Percentiles rank a stretch among this genome's conserved stretches.
These are phyloP conservation scores for Parasarocladium wereldwijsianum DNA, from an alignment of 2,329 filamentous ascomycete species.

Conservation along the genomic window DNA sequence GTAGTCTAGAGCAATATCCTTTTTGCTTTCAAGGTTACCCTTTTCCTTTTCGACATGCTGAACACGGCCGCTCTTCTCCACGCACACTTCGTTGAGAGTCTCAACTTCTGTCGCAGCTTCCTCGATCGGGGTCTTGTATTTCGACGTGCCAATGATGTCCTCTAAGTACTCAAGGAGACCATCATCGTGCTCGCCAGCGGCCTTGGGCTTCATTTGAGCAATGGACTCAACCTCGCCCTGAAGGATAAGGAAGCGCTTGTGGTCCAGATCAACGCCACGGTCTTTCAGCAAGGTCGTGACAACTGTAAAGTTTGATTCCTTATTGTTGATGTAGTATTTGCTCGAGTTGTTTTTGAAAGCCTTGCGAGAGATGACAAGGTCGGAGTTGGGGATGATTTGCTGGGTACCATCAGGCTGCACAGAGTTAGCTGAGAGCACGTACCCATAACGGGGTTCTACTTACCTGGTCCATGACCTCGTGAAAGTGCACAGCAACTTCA, in stretches of 20 bases:
- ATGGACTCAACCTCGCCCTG: conserved; percentile 98
- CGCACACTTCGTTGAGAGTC: conserved; percentile 81
- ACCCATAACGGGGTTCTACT: conserved; percentile 10
- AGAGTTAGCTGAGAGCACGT: conserved; percentile 12
- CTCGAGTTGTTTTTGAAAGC: conserved; percentile 97
- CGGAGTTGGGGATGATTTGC: conserved; percentile 68
- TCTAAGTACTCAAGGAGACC: conserved; percentile 92
- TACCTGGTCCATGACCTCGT: conserved; percentile 79
- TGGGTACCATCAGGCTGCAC: conserved; percentile 52
- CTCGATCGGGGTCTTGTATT: conserved; percentile 95
- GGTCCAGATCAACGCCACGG: conserved; percentile 85
- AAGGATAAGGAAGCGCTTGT: conserved; percentile 94
- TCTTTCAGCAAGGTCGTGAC: conserved; percentile 80
- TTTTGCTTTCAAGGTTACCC: conserved; percentile 85
- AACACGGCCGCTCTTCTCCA: conserved; percentile 88
- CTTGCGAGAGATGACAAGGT: conserved; percentile 74
- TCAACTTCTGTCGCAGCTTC: conserved; percentile 86
- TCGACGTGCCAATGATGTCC: conserved; percentile 96
- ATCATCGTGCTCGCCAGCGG: conserved; percentile 87
- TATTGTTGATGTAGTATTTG: conserved; percentile 93
- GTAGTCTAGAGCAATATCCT: conserved; percentile 80
- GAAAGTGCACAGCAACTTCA: conserved; percentile 93
- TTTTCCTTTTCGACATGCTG: conserved; percentile 98
- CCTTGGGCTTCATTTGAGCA: conserved; percentile 98
- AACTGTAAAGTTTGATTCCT: conserved; percentile 78